Evolutionary conservation across 164 flowering plant genomes (phyloP), one percentile per base, ranked within the genome.

Genomic region (Macadamia tetraphylla): DNA sequence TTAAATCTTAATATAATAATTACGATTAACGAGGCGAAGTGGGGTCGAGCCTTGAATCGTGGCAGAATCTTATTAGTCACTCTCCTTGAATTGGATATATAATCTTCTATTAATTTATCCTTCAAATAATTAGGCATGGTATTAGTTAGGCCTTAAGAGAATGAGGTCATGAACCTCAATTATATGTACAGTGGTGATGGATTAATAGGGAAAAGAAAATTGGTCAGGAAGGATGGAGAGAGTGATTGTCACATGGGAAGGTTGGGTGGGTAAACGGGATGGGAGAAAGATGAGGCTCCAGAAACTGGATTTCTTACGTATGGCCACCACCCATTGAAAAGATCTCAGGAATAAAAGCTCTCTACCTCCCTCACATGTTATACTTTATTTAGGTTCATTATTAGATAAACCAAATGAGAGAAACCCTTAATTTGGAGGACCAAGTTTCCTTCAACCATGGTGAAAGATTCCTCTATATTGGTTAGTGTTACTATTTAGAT

Each of bases 101-200:
- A 51, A 51, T 51, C 55, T 2, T 9, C 12, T 9, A 51, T 51
- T 51, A 51, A 9, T 51, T 9, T 51, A 51, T 51, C 55, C 14
- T 2, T 51, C 2, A 51, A 51, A 9, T 9, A 51, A 51, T 51
- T 9, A 51, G 13, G 9, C 13, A 51, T 3, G 55, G 55, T 9
- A 9, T 51, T 9, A 51, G 55, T 9, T 51, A 51, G 55, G 55
- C 15, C 3, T 51, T 15, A 51, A 51, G 55, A 51, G 15, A 51
- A 51, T 51, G 55, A 51, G 46, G 46, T 43, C 46, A 43, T 43
- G 9, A n/a, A n/a, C n/a, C n/a, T n/a, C n/a, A n/a, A n/a, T n/a
- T n/a, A 14, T 63, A 44, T 63, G 66, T 31, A 44, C 66, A n/a
- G n/a, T n/a, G 66, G 66, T 63, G 66, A 32, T 63, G 53, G 66